These are phyloP conservation scores for Pestalotiopsis sp. DNA, from an alignment of 2,329 filamentous ascomycete genomes.

Conservation along the genomic window DNA sequence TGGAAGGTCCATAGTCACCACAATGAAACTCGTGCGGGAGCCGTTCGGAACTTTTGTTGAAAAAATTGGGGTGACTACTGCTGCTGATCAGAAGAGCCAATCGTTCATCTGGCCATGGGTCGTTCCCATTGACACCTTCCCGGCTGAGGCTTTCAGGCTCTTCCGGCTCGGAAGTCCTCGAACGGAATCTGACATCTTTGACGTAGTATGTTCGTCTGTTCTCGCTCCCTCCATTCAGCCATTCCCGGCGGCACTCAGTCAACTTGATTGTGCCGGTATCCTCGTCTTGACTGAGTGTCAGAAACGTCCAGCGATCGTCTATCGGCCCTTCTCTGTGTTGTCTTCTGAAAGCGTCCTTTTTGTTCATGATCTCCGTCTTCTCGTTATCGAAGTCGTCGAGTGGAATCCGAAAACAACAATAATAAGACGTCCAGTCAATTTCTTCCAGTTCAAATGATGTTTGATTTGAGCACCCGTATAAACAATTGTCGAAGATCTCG, in stretches of 20 bases:
- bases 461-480: slow-evolving; percentile 71
- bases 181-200: slow-evolving; percentile 47
- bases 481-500: slow-evolving; percentile 63
- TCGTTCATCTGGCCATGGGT: slow-evolving; percentile 7
- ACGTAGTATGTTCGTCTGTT: slow-evolving; percentile 68
- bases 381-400: slow-evolving; percentile 44
- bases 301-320: slow-evolving; percentile 71
- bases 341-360: slow-evolving; percentile 60
- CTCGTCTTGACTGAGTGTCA: slow-evolving; percentile 63
- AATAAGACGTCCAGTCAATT: slow-evolving; percentile 68
- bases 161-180: neutral
- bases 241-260: slow-evolving; percentile 70
- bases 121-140: slow-evolving; percentile 2
- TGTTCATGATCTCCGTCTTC: slow-evolving; percentile 41
- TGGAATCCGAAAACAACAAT: slow-evolving; percentile 65
- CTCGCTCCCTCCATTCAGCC: slow-evolving; percentile 52
- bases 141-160: neutral
- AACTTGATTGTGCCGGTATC: slow-evolving; percentile 57
- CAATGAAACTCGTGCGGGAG: slow-evolving; percentile 46
- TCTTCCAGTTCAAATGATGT: slow-evolving; percentile 62
- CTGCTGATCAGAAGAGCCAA: slow-evolving; percentile 10
- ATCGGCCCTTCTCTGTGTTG: slow-evolving; percentile 70
- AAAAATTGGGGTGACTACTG: slow-evolving; percentile 37
- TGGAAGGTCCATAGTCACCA: slow-evolving; percentile 42
- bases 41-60: slow-evolving; percentile 30